Evolutionary conservation across 2,329 filamentous ascomycete genomes (phyloP).

Genomic region (Boeremia lycopersici): DNA sequence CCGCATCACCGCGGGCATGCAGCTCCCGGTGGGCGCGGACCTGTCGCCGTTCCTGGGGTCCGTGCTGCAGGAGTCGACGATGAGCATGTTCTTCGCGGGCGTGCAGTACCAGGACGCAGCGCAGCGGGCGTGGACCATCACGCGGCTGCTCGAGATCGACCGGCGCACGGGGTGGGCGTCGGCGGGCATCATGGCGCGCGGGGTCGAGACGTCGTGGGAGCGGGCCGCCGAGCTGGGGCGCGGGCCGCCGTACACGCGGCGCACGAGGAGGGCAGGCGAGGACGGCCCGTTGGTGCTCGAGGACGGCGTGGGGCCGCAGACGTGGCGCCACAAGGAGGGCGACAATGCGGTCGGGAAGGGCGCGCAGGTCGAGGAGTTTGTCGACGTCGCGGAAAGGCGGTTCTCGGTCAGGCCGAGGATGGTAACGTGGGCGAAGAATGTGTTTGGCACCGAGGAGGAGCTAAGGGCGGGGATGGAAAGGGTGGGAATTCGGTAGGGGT

Average conservation of each 20-base stretch:
- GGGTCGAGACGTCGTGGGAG: constrained; percentile 84
- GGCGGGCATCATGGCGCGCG: constrained; percentile 77
- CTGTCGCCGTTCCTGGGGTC: constrained; percentile 80
- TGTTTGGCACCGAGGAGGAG: constrained; percentile 79
- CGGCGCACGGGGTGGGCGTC: constrained; percentile 87
- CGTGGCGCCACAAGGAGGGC: constrained; percentile 19
- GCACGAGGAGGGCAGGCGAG: constrained; percentile 29
- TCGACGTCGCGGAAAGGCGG: constrained; percentile 2
- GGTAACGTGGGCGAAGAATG: constrained; percentile 76
- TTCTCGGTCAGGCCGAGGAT: constrained; percentile 66
- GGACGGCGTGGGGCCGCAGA: background rate
- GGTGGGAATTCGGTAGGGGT: constrained; percentile 22
- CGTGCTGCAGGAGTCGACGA: constrained; percentile 79
- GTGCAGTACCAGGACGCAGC: constrained; percentile 74
- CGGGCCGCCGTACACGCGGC: constrained; percentile 70
- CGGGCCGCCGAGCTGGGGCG: constrained; percentile 73
- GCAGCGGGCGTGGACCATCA: constrained; percentile 80
- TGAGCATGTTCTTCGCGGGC: constrained; percentile 85
- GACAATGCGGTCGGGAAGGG: constrained; percentile 16
- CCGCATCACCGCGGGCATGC: constrained; percentile 75
- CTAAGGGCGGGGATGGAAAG: constrained; percentile 51
- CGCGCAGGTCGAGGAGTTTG: constrained; percentile 7
- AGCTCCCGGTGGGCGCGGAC: constrained; percentile 47
- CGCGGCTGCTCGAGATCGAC: constrained; percentile 74
- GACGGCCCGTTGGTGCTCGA: constrained; percentile 33